phyloP scores from a whole-genome alignment of 768 basidiomycete species.

The Macrocybe gigantea region DNA sequence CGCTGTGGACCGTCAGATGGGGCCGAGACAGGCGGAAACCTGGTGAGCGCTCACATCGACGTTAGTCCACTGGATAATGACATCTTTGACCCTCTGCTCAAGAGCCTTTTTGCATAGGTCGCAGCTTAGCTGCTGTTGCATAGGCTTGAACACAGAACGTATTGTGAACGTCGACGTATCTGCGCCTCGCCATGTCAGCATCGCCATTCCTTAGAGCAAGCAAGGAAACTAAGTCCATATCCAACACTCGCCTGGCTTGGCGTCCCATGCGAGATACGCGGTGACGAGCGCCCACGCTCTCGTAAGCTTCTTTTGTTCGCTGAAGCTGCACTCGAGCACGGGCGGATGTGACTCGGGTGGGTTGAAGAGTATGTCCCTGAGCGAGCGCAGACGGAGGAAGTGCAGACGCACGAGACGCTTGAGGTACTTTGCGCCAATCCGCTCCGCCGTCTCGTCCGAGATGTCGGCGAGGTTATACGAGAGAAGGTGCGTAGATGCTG shows the following conservation, averaged over 20 bases:
- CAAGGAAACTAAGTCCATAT: neutral
- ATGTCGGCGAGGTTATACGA: conserved; percentile 37
- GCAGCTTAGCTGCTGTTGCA: neutral
- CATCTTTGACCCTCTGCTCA: neutral
- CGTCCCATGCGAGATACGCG: conserved; percentile 22
- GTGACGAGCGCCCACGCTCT: conserved; percentile 23
- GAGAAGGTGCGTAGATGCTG: conserved; percentile 42
- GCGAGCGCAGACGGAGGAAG: conserved; percentile 45
- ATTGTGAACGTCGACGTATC: neutral
- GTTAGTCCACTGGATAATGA: neutral
- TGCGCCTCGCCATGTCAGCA: neutral
- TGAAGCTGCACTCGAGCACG: conserved; percentile 6
- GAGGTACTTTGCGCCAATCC: conserved; percentile 47
- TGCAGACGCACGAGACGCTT: conserved; percentile 51
- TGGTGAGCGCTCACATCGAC: neutral
- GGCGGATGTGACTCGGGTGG: conserved; percentile 13
- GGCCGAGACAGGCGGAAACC: too few relatives aligned
- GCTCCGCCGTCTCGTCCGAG: conserved; percentile 37
- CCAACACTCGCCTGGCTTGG: conserved; percentile 12
- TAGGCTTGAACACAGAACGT: neutral
- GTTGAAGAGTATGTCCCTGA: conserved; percentile 39
- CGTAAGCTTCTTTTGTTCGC: conserved; percentile 14
- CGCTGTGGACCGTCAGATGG: too few relatives aligned
- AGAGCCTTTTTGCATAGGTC: neutral
- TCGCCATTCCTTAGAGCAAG: neutral